A percentile compares a stretch with the other conserved stretches of the same genome.
Evolutionary conservation across 2,329 filamentous ascomycete species (phyloP).

Genomic region (Hypoxylon sp.): DNA sequence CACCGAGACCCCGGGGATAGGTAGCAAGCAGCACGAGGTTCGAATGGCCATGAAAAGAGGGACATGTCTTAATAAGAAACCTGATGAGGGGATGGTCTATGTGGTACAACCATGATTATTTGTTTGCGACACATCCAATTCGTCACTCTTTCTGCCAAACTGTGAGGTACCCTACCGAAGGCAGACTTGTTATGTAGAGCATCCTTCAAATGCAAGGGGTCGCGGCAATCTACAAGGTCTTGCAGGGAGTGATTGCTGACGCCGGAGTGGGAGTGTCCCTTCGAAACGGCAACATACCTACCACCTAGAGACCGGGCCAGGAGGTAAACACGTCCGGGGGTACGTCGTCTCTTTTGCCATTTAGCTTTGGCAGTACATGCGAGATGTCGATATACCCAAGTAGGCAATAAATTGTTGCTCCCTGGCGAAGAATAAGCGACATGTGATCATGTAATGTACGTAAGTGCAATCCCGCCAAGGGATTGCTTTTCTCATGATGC

Average conservation of each 20-base stretch:
- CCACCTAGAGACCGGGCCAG: neutral
- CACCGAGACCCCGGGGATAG: slow-evolving; percentile 28
- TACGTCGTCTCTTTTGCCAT: slow-evolving; percentile 13
- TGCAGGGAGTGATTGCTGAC: slow-evolving; percentile 13
- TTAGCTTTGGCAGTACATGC: slow-evolving; percentile 10
- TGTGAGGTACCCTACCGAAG: slow-evolving; percentile 12
- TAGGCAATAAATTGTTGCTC: slow-evolving; percentile 21
- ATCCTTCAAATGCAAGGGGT: slow-evolving; percentile 25
- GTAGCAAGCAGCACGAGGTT: slow-evolving; percentile 10
- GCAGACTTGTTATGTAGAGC: slow-evolving; percentile 23
- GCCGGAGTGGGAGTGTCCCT: neutral
- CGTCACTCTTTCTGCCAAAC: slow-evolving; percentile 9
- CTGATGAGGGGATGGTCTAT: slow-evolving; percentile 10
- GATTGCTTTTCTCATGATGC: slow-evolving; percentile 10
- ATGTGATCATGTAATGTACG: slow-evolving; percentile 42
- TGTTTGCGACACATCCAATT: slow-evolving; percentile 20
- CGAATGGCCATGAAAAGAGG: slow-evolving; percentile 20
- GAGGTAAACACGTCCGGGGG: slow-evolving; percentile 17
- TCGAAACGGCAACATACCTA: slow-evolving; percentile 3
- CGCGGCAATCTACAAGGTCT: slow-evolving; percentile 11
- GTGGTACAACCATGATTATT: slow-evolving; percentile 15
- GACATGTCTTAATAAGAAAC: slow-evolving; percentile 28
- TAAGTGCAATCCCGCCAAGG: slow-evolving; percentile 30
- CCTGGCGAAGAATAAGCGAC: slow-evolving; percentile 37
- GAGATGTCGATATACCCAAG: slow-evolving; percentile 14